A percentile compares a stretch with the other conserved stretches of the same genome.
Conservation (phyloP, 148 eudicot species). For the Agrostemma githago region DNA sequence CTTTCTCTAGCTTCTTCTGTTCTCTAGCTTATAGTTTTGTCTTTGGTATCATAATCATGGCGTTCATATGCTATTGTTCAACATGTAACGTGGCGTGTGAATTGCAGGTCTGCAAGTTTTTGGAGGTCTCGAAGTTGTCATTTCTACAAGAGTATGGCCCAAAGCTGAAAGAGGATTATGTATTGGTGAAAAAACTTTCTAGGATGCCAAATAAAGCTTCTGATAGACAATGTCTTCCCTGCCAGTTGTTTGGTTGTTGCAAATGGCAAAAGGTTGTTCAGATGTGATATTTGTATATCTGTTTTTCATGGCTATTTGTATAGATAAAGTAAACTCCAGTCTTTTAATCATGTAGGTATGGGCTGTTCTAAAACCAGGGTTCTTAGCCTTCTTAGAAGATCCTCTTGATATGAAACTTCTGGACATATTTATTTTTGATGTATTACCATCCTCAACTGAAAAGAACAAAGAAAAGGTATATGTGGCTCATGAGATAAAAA, state of each 20-base stretch:
- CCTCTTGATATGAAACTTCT: conserved; percentile 70
- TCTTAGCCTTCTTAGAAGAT: conserved; percentile 85
- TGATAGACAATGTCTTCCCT: conserved; percentile 38
- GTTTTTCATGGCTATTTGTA: neutral
- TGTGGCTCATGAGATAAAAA: conserved; percentile 77
- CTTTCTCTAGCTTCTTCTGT: neutral
- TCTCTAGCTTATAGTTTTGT: neutral
- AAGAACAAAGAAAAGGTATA: conserved; percentile 61
- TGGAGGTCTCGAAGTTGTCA: conserved; percentile 45
- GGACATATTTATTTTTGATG: conserved; percentile 88
- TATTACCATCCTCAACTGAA: conserved; percentile 66
- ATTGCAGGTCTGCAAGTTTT: conserved; percentile 44
- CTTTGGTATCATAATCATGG: neutral
- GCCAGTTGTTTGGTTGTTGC: conserved; percentile 38
- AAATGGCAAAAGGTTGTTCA: conserved; percentile 42
- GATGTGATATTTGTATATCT: neutral
- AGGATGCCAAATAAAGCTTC: conserved; percentile 27
- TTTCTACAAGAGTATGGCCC: conserved; percentile 48
- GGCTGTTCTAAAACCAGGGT: conserved; percentile 94
- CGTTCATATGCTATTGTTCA: conserved; percentile 2
- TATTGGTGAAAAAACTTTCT: conserved; percentile 36
- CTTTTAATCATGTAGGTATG: conserved; percentile 35
- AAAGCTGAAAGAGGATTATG: conserved; percentile 48
- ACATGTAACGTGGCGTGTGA: conserved; percentile 5
- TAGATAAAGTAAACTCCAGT: conserved; percentile 11